phyloP scores from a whole-genome alignment of 805 yeast genomes.

The Maudiozyma turicensis region DNA sequence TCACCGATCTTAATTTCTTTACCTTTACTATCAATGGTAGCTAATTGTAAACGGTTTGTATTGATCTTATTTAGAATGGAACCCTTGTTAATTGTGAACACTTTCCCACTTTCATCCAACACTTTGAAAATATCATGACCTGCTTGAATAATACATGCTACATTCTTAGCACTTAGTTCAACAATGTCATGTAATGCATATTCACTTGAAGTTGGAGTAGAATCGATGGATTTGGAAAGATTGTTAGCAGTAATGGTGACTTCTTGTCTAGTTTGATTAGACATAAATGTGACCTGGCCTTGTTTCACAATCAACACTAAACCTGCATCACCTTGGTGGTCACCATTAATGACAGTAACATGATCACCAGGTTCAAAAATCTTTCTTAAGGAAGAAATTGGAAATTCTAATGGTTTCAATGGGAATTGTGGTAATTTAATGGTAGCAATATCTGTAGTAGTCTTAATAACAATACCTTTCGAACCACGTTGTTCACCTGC shows the following conservation, averaged over 20 bases:
- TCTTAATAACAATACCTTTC: constrained; percentile 62
- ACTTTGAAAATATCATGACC: constrained; percentile 81
- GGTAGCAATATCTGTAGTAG: constrained; percentile 54
- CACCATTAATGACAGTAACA: constrained; percentile 85
- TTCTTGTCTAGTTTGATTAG: constrained; percentile 83
- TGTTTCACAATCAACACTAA: constrained; percentile 73
- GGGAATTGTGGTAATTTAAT: constrained; percentile 42
- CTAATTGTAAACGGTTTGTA: constrained; percentile 62
- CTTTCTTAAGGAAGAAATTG: constrained; percentile 72
- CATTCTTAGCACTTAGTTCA: constrained; percentile 72
- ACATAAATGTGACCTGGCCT: constrained; percentile 80
- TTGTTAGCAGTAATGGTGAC: constrained; percentile 89
- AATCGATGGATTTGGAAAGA: constrained; percentile 83
- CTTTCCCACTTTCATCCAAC: constrained; percentile 72
- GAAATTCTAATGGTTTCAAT: constrained; percentile 58
- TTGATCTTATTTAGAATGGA: constrained; percentile 73
- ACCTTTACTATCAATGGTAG: constrained; percentile 83
- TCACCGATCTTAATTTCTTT: constrained; percentile 83
- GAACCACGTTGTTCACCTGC: constrained; percentile 92
- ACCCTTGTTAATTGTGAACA: constrained; percentile 60
- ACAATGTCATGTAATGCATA: constrained; percentile 86
- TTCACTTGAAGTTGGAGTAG: constrained; percentile 62
- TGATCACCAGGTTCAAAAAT: constrained; percentile 88
- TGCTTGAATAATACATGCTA: constrained; percentile 83
- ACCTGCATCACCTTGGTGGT: constrained; percentile 89